Evolutionary conservation across 1,139 yeast genomes (phyloP).

Genomic region (Kodamaea fungicola): DNA sequence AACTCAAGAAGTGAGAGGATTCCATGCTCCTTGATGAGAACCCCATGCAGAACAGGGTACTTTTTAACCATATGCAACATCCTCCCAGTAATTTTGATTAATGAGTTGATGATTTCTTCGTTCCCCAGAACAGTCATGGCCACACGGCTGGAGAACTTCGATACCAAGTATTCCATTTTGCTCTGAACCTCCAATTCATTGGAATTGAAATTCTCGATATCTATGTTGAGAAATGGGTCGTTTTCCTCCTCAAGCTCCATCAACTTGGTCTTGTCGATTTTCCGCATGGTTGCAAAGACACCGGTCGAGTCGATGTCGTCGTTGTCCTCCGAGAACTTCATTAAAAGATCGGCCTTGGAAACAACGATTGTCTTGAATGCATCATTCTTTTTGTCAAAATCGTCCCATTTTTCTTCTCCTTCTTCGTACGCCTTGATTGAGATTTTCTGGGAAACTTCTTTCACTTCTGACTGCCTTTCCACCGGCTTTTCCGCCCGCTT

Average conservation of each 20-base stretch:
- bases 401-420: slow-evolving; percentile 36
- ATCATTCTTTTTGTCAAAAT: slow-evolving; percentile 15
- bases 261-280: slow-evolving; percentile 3
- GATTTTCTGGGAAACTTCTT: slow-evolving; percentile 11
- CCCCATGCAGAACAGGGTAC: slow-evolving; percentile 40
- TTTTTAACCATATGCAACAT: slow-evolving; percentile 41
- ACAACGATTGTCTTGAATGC: slow-evolving; percentile 3
- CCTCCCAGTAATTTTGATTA: slow-evolving; percentile 38
- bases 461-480: not conserved
- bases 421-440: slow-evolving; percentile 26
- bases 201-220: slow-evolving; percentile 40
- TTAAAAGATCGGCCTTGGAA: slow-evolving; percentile 27
- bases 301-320: slow-evolving; percentile 17
- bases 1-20: slow-evolving; percentile 47
- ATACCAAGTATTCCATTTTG: slow-evolving; percentile 39
- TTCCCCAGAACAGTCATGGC: slow-evolving; percentile 29
- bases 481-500: not conserved
- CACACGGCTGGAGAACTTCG: slow-evolving; percentile 33
- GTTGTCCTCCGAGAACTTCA: slow-evolving; percentile 26
- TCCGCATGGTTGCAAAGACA: slow-evolving; percentile 4
- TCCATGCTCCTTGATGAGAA: slow-evolving; percentile 48
- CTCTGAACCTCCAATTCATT: slow-evolving; percentile 42
- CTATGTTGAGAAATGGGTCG: slow-evolving; percentile 42
- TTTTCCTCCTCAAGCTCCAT: slow-evolving; percentile 19
- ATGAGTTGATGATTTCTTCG: slow-evolving; percentile 29